Evolutionary conservation across 345 rosid species (phyloP).

Genomic region (Eucalyptus sp.): DNA sequence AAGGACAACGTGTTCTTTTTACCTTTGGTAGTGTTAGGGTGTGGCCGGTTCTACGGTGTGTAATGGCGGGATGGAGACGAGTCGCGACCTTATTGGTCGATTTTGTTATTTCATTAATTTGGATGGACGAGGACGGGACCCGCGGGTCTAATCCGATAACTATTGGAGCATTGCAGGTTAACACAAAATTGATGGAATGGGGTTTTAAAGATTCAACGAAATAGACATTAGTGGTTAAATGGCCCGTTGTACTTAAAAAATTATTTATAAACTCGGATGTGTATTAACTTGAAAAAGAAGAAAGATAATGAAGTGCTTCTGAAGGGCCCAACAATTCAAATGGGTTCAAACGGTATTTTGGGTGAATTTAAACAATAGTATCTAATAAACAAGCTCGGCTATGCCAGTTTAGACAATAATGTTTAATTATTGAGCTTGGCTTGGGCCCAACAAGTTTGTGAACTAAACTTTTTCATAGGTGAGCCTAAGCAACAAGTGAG

Average conservation of each 20-base stretch:
- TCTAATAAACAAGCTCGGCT: background rate
- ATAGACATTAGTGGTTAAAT: background rate
- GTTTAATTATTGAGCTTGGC: background rate
- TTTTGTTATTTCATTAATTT: background rate
- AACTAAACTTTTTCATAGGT: background rate
- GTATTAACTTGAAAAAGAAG: background rate
- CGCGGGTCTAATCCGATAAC: background rate
- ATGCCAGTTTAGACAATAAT: background rate
- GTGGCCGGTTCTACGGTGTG: background rate
- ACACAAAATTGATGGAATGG: background rate
- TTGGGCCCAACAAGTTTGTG: background rate
- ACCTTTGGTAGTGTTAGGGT: background rate
- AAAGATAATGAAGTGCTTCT: background rate
- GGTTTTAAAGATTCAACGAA: background rate
- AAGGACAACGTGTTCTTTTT: background rate
- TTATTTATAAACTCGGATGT: background rate
- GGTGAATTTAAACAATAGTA: background rate
- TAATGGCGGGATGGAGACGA: background rate
- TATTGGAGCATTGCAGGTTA: background rate
- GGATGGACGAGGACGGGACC: background rate
- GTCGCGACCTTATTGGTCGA: background rate
- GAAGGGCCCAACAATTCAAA: background rate
- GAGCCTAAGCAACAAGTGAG: background rate
- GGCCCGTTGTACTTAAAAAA: background rate
- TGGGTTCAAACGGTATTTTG: background rate